These are phyloP conservation scores for Fagopyrum tataricum DNA, from an alignment of 148 eudicot species.

Conservation along the genomic window DNA sequence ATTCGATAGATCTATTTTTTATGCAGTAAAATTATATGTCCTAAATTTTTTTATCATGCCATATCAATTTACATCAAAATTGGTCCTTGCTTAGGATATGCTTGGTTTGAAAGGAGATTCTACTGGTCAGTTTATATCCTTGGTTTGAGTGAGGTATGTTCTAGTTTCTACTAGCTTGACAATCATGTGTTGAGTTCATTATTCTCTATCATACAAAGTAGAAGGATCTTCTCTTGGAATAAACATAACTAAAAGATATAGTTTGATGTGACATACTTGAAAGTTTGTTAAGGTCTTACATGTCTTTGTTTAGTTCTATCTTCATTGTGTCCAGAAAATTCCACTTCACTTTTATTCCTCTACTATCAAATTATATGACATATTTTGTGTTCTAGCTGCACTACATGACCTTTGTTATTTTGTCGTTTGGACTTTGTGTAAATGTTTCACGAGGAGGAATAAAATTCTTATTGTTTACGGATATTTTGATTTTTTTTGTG, in stretches of 20 bases:
- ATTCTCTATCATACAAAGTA: not conserved
- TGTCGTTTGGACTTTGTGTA: not conserved
- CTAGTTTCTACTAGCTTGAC: not conserved
- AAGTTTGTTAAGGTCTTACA: not conserved
- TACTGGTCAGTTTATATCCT: slow-evolving; percentile 53
- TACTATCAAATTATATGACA: not conserved
- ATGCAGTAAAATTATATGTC: slow-evolving; percentile 51
- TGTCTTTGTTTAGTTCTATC: not conserved
- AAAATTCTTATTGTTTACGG: too few species aligned
- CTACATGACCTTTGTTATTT: not conserved
- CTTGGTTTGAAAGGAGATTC: slow-evolving; percentile 81
- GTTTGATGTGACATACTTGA: not conserved
- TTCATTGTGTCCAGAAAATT: not conserved
- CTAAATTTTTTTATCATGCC: not conserved
- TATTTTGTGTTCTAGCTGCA: not conserved
- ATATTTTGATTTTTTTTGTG: too few species aligned
- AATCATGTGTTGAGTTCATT: not conserved
- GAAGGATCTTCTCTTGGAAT: not conserved
- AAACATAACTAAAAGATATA: not conserved
- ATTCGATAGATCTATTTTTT: slow-evolving; percentile 67
- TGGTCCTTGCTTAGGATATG: slow-evolving; percentile 50
- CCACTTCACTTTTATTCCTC: not conserved
- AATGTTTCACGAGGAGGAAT: not conserved
- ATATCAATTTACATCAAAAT: slow-evolving; percentile 4
- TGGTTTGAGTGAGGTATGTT: slow-evolving; percentile 59